Percentiles rank a stretch among this genome's conserved stretches.
Evolutionary conservation across 352 stramenopile species (phyloP).

Genomic region (Paralagenidium karlingii): DNA sequence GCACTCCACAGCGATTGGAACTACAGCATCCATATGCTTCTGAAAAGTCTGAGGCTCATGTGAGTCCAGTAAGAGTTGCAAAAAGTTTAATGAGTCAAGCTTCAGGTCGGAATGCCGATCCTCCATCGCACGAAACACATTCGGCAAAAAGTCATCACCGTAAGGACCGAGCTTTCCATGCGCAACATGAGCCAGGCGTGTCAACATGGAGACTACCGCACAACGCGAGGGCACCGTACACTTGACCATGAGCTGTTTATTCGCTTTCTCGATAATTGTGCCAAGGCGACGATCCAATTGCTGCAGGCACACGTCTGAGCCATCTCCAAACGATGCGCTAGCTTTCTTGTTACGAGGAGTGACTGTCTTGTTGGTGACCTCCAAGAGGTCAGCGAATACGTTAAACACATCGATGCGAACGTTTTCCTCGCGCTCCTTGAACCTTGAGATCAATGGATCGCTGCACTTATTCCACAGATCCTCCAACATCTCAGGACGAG

Average conservation of each 20-base stretch:
- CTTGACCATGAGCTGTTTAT: slow-evolving; percentile 74
- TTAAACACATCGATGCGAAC: slow-evolving; percentile 95
- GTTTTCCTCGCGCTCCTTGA: slow-evolving; percentile 98
- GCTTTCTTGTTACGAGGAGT: slow-evolving; percentile 17
- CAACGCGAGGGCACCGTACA: slow-evolving; percentile 63
- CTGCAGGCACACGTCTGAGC: too few species aligned
- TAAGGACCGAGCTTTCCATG: slow-evolving; percentile 58
- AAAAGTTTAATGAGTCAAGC: slow-evolving; percentile 89
- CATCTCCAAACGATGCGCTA: slow-evolving; percentile 1
- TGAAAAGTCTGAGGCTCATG: slow-evolving; percentile 76
- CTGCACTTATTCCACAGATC: slow-evolving; percentile 76
- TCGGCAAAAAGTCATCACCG: slow-evolving; percentile 63
- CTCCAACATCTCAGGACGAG: slow-evolving; percentile 73
- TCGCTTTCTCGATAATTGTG: slow-evolving; percentile 54
- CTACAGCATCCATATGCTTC: slow-evolving; percentile 62
- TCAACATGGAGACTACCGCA: slow-evolving; percentile 77
- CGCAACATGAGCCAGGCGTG: slow-evolving; percentile 69
- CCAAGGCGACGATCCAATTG: slow-evolving; percentile 52
- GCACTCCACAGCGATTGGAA: slow-evolving; percentile 80
- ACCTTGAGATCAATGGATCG: slow-evolving; percentile 73
- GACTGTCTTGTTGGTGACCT: slow-evolving; percentile 41
- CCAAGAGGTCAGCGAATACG: slow-evolving; percentile 89
- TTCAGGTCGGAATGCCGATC: slow-evolving; percentile 92
- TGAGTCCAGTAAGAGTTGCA: slow-evolving; percentile 88
- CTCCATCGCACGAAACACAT: slow-evolving; percentile 76